Conservation (phyloP, 1,284 basidiomycete species). For the Heliocybe sulcata region DNA sequence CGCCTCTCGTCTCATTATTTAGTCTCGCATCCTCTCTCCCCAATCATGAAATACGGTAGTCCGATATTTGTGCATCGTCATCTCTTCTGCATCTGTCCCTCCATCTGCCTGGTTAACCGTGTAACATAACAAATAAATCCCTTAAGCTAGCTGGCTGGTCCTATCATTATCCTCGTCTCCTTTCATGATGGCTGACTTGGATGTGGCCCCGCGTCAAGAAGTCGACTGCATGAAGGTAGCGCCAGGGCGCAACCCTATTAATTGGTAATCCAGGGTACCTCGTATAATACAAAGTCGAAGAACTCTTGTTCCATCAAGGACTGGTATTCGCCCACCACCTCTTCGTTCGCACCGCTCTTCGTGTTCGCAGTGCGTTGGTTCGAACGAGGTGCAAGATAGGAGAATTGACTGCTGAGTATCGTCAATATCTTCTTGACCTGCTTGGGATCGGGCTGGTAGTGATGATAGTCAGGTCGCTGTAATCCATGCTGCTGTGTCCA, state of each 20-base stretch:
- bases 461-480: slow-evolving; percentile 1
- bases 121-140: slow-evolving; percentile 31
- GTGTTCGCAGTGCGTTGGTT: slow-evolving; percentile 39
- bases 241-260: slow-evolving; percentile 20
- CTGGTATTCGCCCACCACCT: slow-evolving; percentile 85
- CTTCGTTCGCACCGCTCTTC: slow-evolving; percentile 39
- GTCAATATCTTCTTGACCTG: slow-evolving; percentile 74
- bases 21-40: slow-evolving; percentile 4
- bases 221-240: no score
- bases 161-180: slow-evolving; percentile 39
- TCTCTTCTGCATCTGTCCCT: slow-evolving; percentile 14
- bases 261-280: slow-evolving; percentile 73
- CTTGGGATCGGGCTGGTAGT: slow-evolving; percentile 79
- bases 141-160: slow-evolving; percentile 42
- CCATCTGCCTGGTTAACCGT: slow-evolving; percentile 15
- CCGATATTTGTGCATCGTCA: slow-evolving; percentile 3
- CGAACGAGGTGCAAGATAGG: slow-evolving; percentile 70
- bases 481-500: no score
- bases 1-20: slow-evolving; percentile 1
- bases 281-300: slow-evolving; percentile 89
- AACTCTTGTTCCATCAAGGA: slow-evolving; percentile 90
- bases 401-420: slow-evolving; percentile 70
- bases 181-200: slow-evolving; percentile 3
- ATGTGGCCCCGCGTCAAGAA: no score
- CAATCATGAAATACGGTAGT: slow-evolving; percentile 2